A percentile compares a stretch with the other conserved stretches of the same genome.
Evolutionary conservation across 2,329 filamentous ascomycete species (phyloP).

Genomic region (Cryphonectria japonica): DNA sequence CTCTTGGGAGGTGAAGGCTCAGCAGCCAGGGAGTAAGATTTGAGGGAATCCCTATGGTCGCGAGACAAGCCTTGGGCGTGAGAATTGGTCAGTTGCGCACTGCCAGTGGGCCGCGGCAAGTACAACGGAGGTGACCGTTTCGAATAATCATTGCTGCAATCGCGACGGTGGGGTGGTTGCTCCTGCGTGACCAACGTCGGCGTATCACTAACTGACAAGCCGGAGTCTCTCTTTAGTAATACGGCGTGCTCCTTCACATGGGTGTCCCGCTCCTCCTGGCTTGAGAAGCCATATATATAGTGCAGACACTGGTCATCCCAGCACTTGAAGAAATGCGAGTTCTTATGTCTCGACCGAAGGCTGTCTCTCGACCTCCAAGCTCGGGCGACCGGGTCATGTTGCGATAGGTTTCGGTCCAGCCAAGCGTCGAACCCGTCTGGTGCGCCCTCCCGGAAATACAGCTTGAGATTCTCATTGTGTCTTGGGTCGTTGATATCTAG

Average conservation of each 20-base stretch:
- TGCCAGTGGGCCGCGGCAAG: slow-evolving; percentile 42
- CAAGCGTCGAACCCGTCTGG: slow-evolving; percentile 54
- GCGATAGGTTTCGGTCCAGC: slow-evolving; percentile 56
- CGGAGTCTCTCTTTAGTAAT: slow-evolving; percentile 50
- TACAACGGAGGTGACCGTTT: slow-evolving; percentile 45
- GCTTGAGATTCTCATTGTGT: slow-evolving; percentile 45
- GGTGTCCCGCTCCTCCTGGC: slow-evolving; percentile 53
- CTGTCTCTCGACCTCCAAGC: slow-evolving; percentile 45
- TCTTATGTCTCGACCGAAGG: slow-evolving; percentile 41
- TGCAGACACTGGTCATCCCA: slow-evolving; percentile 58
- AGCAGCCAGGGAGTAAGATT: slow-evolving; percentile 46
- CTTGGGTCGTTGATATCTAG: slow-evolving; percentile 47
- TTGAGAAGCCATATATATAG: slow-evolving; percentile 62
- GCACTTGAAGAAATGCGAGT: slow-evolving; percentile 55
- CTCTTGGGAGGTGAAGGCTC: slow-evolving; percentile 39
- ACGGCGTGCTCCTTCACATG: slow-evolving; percentile 53
- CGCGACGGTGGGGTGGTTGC: slow-evolving; percentile 36
- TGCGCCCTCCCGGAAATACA: slow-evolving; percentile 43
- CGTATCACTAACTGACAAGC: slow-evolving; percentile 45
- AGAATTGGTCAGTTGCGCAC: slow-evolving; percentile 42
- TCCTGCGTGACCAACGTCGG: slow-evolving; percentile 43
- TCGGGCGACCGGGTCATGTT: slow-evolving; percentile 53
- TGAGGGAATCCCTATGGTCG: slow-evolving; percentile 47
- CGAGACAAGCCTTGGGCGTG: slow-evolving; percentile 39
- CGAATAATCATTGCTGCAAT: slow-evolving; percentile 40